Evolutionary conservation across 345 rosid genomes (phyloP), one percentile per base, ranked within the genome.

Genomic region (Eucalyptus decipiens): DNA sequence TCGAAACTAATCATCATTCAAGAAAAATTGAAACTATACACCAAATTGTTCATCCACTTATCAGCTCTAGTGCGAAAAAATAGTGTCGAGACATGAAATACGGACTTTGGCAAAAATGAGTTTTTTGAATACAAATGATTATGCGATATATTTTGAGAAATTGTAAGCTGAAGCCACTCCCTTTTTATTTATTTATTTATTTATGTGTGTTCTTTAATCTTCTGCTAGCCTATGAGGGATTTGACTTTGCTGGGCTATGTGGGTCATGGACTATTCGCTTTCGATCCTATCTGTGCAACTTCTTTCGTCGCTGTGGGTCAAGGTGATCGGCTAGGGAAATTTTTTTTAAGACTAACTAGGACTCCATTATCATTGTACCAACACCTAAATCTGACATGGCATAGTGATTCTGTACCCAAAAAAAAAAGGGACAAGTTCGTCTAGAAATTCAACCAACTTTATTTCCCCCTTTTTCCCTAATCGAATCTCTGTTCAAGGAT

Each of bases 341-440:
- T 88, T 89, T 50, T 26, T 76, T 76, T 10, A 72, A 37, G 45
- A 40, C 85, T 76, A 76, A 40, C 43, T 21, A 40, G 28, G 88
- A 89, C 42, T 89, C 89, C 89, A 85, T 89, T 86, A 80, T 88
- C 42, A 86, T 83, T 87, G 90, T 87, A 32, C 40, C 76, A 90
- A 91, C 92, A 89, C 89, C 89, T 52, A 89, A 91, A 90, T 91
- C 92, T 37, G 48, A 37, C 52, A 89, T 91, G 94, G 93, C 86
- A 40, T 42, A 19, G 47, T 8, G 16, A 40, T 24, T 21, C 12
- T 8, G 30, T 6, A 76, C 28, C 28, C 3, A 15, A 49, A 30
- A 86, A 69, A 80, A 62, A 56, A 81, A 45, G 50, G 40, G 76
- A 81, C 88, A 62, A 80, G 90, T 65, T 51, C 40, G 76, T 88